A percentile compares a stretch with the other conserved stretches of the same genome.
These are phyloP conservation scores for Phialophora verrucosa DNA, from an alignment of 2,329 filamentous ascomycete genomes.

Conservation along the genomic window DNA sequence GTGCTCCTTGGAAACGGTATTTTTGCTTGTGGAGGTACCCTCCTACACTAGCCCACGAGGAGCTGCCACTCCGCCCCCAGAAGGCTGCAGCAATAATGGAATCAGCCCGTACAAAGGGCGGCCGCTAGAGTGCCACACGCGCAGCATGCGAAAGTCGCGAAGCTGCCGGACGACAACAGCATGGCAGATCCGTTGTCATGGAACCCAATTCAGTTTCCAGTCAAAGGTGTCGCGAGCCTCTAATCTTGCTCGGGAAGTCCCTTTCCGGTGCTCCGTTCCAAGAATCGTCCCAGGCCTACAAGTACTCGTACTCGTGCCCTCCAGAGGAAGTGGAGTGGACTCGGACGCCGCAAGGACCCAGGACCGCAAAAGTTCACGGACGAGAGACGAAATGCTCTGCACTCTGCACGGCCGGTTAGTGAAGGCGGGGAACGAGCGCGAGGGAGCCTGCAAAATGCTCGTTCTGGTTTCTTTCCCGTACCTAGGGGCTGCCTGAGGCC, in stretches of 20 bases:
- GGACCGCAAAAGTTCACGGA: too few relatives aligned
- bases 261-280: background rate
- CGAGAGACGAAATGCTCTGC: background rate
- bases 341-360: too few relatives aligned
- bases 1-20: constrained; percentile 6
- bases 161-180: background rate
- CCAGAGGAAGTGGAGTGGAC: background rate
- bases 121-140: background rate
- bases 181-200: background rate
- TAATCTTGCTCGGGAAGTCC: background rate
- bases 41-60: constrained; percentile 8
- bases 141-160: background rate
- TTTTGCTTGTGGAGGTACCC: constrained; percentile 14
- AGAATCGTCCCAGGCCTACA: background rate
- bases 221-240: background rate
- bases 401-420: constrained; percentile 16
- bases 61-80: constrained; percentile 10
- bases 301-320: too few relatives aligned
- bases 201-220: background rate
- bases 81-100: constrained; percentile 4
- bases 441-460: constrained; percentile 7
- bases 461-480: constrained; percentile 11
- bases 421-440: constrained; percentile 21
- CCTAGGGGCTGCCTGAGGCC: background rate
- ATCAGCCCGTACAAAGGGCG: background rate